Base-by-base conservation (phyloP, 495 filamentous ascomycete genomes). In the Tuber magnatum region DNA sequence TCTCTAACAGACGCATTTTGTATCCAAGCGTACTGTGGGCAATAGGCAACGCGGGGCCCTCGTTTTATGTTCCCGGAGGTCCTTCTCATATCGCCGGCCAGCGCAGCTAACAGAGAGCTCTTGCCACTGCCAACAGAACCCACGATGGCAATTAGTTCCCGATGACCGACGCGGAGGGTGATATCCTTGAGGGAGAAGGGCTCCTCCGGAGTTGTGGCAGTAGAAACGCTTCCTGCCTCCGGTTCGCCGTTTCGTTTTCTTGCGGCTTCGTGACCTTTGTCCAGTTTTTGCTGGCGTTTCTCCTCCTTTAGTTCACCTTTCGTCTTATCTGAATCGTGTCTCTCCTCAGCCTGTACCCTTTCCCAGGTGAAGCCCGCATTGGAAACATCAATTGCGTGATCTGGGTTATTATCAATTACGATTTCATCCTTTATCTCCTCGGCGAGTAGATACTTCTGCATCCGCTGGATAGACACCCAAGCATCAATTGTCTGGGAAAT, bases 21-120 rank as follows among this genome's bases (percentile, higher is more conserved):
- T 69, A 99, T 97, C 95, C 95, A 99, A 5, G 95, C 92, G 81
- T 95, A 97, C 80, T 99, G 95, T 0, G 95, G 93, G 79, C 95
- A 99, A 79, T 96, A 97, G 0, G 94, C 92, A 71, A 94, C 85
- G 2, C 89, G 89, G 2, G 92, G 92, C 69, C 94, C 93, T 72
- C 97, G 85, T 8, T 87, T 87, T 9, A 97, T 87, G 48, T 87
- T 85, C 2, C 95, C 95, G 20, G 85, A 84, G 0, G 92, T 95
- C 81, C 90, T 89, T 32, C 94, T 87, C 95, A 99, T 99, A 78
- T 99, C 94, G 42, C 95, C 94, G 3, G 94, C 94, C 68, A 98
- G 84, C 9, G 95, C 94, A 70, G 93, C 92, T 3, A 99, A 89
- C 38, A 99, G 85, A 1, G 94, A 97, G 74, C 89, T 95, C 83